Evolutionary conservation across 192 early-diverging fungal species (phyloP), one percentile per base, ranked within the genome.

Genomic region (Gigaspora rosea): DNA sequence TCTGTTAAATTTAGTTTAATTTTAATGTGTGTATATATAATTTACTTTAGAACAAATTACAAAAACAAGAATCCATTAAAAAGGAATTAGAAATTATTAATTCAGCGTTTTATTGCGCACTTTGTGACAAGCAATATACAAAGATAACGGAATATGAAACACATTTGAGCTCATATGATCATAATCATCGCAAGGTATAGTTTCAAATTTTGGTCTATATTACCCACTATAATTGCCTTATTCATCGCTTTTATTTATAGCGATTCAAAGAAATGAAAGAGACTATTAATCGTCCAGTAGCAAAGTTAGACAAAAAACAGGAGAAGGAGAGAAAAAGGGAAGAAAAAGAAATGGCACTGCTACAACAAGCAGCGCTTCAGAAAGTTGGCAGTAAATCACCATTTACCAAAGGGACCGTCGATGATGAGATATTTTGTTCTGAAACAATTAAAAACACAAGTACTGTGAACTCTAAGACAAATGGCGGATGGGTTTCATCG

Each of bases 231-330:
- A 2, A 16, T 48, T 8, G 9, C 13, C 22, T 47, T 12, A 11
- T 22, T 78, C 56, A 10, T 15, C 15, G 46, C 15, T 61, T 13
- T 47, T 59, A 11, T 46, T 41, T 63, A 80, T 74, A 91, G 88
- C 84, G 93, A 11, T 92, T 94, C 81, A 93, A 92, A 65, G 93
- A 94, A 18, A 92, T 94, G 93, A 85, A 90, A 66, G 87, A 92
- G 13, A 88, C 79, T 9, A 41, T 41, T 6, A 88, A 77, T 46
- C 71, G 78, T 7, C 78, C 82, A 4, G 79, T 79, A 46, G 71
- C 75, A 2, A 61, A 82, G 65, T 77, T 69, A 22, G 86, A 82
- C 57, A 84, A 84, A 74, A 86, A 88, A 76, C 84, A 86, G 27
- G 88, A 87, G 51, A 89, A 88, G 78, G 92, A 94, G 71, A 82